Evolutionary conservation across 768 basidiomycete species (phyloP).

Genomic region (Amanita rimosa): DNA sequence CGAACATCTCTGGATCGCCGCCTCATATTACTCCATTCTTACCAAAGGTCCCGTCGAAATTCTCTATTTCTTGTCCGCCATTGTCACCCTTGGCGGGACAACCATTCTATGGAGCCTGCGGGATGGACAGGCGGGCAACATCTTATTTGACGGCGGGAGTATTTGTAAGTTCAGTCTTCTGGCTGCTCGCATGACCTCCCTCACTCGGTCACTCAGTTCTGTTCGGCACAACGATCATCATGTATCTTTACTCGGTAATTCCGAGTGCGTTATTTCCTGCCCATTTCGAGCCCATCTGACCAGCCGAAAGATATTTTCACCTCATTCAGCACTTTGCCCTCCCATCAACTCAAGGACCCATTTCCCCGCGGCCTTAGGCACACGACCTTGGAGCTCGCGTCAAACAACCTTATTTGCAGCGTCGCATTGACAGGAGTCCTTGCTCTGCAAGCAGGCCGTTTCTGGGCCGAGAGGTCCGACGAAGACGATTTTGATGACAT

Average conservation of each 20-base stretch:
- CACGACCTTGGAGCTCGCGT: conserved; percentile 69
- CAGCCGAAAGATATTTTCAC: conserved; percentile 36
- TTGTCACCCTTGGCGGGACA: conserved; percentile 47
- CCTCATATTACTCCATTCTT: conserved; percentile 71
- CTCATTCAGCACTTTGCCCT: conserved; percentile 49
- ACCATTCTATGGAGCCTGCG: conserved; percentile 72
- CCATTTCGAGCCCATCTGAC: conserved; percentile 4
- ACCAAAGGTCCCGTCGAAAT: conserved; percentile 49
- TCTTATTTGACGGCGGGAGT: conserved; percentile 89
- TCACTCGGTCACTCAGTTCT: conserved; percentile 38
- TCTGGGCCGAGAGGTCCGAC: conserved; percentile 75
- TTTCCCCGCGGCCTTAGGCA: conserved; percentile 54
- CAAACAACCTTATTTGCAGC: conserved; percentile 76
- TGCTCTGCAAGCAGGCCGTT: conserved; percentile 71
- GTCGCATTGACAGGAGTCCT: conserved; percentile 84
- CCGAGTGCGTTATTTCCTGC: conserved; percentile 45
- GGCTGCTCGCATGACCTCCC: background rate
- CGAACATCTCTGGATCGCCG: conserved; percentile 72
- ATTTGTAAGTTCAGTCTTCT: conserved; percentile 45
- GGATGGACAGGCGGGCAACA: conserved; percentile 69
- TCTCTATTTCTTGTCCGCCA: conserved; percentile 43
- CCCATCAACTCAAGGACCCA: conserved; percentile 36
- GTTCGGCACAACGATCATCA: conserved; percentile 55
- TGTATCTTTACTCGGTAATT: conserved; percentile 69
- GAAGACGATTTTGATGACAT: conserved; percentile 40